Conservation (phyloP, 805 yeast species). For the Komagataella mondaviorum region DNA sequence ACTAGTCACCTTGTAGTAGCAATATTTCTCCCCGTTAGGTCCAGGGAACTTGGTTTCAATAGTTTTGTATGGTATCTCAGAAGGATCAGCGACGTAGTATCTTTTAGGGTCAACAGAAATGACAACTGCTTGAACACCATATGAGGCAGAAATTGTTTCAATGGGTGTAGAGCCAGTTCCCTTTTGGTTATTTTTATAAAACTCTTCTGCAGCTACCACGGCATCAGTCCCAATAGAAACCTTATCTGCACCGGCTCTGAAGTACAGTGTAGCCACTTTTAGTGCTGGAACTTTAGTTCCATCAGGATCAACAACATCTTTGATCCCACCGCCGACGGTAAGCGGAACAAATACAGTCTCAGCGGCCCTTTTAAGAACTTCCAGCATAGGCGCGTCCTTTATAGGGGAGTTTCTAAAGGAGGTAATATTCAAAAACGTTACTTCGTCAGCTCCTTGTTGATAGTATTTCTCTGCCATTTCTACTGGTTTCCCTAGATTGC, state of each 20-base stretch:
- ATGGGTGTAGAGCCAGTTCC: slow-evolving; percentile 77
- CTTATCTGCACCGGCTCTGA: slow-evolving; percentile 96
- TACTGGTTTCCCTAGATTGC: slow-evolving; percentile 95
- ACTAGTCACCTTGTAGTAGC: slow-evolving; percentile 92
- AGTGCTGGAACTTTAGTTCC: slow-evolving; percentile 73
- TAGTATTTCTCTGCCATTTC: slow-evolving; percentile 85
- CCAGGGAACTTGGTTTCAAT: slow-evolving; percentile 57
- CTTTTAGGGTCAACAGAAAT: slow-evolving; percentile 97
- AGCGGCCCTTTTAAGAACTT: slow-evolving; percentile 72
- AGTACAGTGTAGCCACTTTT: slow-evolving; percentile 83
- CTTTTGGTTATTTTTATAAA: slow-evolving; percentile 39
- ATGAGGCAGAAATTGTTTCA: slow-evolving; percentile 82
- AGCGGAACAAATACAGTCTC: slow-evolving; percentile 90
- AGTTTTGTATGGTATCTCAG: slow-evolving; percentile 45
- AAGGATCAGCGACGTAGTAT: slow-evolving; percentile 55
- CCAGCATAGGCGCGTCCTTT: slow-evolving; percentile 89
- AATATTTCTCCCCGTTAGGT: slow-evolving; percentile 79
- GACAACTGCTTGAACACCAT: slow-evolving; percentile 96
- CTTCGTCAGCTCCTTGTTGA: slow-evolving; percentile 93
- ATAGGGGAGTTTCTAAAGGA: slow-evolving; percentile 92
- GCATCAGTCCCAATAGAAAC: slow-evolving; percentile 98
- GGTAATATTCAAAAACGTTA: slow-evolving; percentile 88
- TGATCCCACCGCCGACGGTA: slow-evolving; percentile 97
- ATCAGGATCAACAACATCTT: slow-evolving; percentile 78
- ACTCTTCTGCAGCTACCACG: slow-evolving; percentile 79